A percentile compares a stretch with the other conserved stretches of the same genome.
These are phyloP conservation scores for Camellia sinensis DNA, from an alignment of 148 eudicot species.

Conservation along the genomic window DNA sequence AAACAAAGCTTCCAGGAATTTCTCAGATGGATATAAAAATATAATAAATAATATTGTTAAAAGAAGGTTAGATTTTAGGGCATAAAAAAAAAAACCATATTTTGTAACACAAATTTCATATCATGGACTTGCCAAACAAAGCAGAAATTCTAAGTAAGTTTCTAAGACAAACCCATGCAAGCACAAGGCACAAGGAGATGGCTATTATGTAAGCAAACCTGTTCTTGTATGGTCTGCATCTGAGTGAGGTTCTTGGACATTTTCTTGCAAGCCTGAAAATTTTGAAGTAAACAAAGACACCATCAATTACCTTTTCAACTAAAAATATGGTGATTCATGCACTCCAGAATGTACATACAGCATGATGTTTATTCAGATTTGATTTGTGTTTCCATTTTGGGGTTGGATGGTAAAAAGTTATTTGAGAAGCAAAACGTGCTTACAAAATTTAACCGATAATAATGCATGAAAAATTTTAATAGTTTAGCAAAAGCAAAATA, in stretches of 20 bases:
- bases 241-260: constrained; percentile 65
- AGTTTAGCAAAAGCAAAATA: background rate
- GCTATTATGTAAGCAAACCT: constrained; percentile 43
- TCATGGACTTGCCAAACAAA: background rate
- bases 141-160: background rate
- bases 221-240: constrained; percentile 81
- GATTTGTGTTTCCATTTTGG: background rate
- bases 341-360: background rate
- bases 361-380: background rate
- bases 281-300: constrained; percentile 10
- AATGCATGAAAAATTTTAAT: background rate
- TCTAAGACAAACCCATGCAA: background rate
- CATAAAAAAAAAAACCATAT: background rate
- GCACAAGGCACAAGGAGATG: constrained; percentile 9
- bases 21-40: background rate
- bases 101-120: background rate
- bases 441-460: background rate
- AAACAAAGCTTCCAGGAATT: background rate
- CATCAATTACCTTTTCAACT: constrained; percentile 15
- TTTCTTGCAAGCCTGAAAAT: constrained; percentile 71
- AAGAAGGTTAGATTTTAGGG: background rate
- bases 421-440: background rate
- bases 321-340: background rate
- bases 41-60: too few relatives aligned
- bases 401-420: background rate